phyloP scores from a whole-genome alignment of 2,329 filamentous ascomycete species.

The Calonectria montana region DNA sequence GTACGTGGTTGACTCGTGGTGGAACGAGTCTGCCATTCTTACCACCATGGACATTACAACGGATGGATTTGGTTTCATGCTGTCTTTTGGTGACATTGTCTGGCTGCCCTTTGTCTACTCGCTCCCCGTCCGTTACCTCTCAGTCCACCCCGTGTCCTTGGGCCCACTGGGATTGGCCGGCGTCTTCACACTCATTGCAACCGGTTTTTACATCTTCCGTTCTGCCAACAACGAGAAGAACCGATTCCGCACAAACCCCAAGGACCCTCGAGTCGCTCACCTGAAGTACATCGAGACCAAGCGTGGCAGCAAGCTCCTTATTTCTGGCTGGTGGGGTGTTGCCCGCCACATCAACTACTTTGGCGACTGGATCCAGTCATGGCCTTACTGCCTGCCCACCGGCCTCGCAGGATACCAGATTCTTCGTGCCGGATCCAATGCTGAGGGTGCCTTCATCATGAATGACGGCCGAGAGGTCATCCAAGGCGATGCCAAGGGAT shows the following conservation, averaged over 20 bases:
- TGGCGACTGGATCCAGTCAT: conserved; percentile 94
- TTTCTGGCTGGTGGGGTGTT: conserved; percentile 92
- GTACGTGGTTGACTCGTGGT: conserved; percentile 87
- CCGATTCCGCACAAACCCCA: conserved; percentile 87
- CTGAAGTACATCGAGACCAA: conserved; percentile 89
- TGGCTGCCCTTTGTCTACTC: conserved; percentile 95
- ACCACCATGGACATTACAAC: conserved; percentile 95
- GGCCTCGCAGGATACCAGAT: conserved; percentile 86
- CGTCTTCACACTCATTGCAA: conserved; percentile 74
- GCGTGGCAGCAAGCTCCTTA: conserved; percentile 82
- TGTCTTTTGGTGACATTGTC: conserved; percentile 89
- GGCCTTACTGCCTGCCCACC: conserved; percentile 90
- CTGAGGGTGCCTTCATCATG: conserved; percentile 66
- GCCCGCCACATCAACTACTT: conserved; percentile 96
- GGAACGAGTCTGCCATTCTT: conserved; percentile 88
- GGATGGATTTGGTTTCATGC: conserved; percentile 96
- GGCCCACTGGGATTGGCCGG: conserved; percentile 73
- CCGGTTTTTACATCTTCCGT: conserved; percentile 93
- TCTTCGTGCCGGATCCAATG: conserved; percentile 63
- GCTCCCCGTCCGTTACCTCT: conserved; percentile 85
- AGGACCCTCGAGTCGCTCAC: conserved; percentile 81
- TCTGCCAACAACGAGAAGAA: conserved; percentile 97
- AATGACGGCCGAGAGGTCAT: conserved; percentile 73
- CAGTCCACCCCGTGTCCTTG: conserved; percentile 83
- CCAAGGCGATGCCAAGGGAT: conserved; percentile 79